Evolutionary conservation across 1,139 yeast species (phyloP).

Genomic region (Diutina scorzettiae): DNA sequence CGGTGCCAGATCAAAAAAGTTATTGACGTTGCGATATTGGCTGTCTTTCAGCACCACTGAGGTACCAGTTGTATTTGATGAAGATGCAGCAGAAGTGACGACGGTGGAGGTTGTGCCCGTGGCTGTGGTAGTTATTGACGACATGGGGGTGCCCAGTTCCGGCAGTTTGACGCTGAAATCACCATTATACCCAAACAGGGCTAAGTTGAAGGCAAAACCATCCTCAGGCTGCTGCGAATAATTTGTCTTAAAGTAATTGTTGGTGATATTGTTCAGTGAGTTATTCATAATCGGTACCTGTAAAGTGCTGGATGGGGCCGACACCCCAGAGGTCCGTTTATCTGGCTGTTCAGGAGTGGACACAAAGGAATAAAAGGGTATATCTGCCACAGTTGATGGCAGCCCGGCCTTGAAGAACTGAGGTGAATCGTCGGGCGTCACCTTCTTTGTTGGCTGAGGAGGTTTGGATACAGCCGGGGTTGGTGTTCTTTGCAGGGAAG

Average conservation of each 20-base stretch:
- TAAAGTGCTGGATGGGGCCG: slow-evolving; percentile 8
- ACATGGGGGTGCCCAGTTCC: neutral
- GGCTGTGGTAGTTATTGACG: slow-evolving; percentile 1
- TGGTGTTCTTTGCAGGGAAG: too few species aligned
- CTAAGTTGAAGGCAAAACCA: slow-evolving; percentile 23
- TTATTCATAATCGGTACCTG: slow-evolving; percentile 24
- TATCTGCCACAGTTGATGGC: neutral
- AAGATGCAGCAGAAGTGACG: neutral
- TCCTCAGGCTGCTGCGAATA: slow-evolving; percentile 12
- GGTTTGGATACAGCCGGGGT: too few species aligned
- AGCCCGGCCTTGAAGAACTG: too few species aligned
- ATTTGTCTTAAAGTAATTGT: slow-evolving; percentile 21
- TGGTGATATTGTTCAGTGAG: slow-evolving; percentile 22
- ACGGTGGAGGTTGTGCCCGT: neutral
- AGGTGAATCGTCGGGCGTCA: too few species aligned
- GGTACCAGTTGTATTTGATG: too few species aligned
- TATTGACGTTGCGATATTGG: slow-evolving; percentile 9
- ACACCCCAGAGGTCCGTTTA: neutral
- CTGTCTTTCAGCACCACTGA: too few species aligned
- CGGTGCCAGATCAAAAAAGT: slow-evolving; percentile 10
- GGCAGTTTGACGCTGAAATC: neutral
- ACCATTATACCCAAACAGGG: slow-evolving; percentile 20
- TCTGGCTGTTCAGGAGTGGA: neutral
- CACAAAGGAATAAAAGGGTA: neutral
- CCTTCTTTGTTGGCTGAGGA: too few species aligned